Conservation (phyloP, 257 asterid species). For the Rubia yunnanensis region DNA sequence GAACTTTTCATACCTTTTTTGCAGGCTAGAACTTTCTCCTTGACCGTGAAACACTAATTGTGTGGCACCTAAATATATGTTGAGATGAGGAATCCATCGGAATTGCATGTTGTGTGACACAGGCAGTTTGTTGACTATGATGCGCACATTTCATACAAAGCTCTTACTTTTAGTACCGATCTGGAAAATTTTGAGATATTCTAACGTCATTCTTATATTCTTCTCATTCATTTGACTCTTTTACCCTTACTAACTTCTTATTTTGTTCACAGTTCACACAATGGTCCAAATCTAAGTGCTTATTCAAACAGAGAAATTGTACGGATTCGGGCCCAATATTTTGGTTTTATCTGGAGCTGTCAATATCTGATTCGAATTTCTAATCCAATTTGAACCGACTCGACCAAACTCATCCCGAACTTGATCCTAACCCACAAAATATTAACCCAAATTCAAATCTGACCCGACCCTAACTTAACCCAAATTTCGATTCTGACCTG, state of each 20-base stretch:
- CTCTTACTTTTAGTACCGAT: not conserved
- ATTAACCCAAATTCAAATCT: too few species aligned
- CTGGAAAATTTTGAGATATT: not conserved
- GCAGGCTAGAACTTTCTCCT: not conserved
- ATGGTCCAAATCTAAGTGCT: not conserved
- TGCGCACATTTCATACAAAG: not conserved
- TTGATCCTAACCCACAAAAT: too few species aligned
- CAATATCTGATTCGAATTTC: too few species aligned
- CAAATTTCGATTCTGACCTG: too few species aligned
- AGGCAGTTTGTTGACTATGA: not conserved
- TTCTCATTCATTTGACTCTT: not conserved
- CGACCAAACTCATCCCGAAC: too few species aligned
- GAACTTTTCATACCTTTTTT: not conserved
- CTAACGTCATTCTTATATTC: too few species aligned
- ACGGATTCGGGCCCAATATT: not conserved
- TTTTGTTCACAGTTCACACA: not conserved
- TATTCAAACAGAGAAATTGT: not conserved
- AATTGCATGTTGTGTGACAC: not conserved
- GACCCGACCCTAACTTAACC: too few species aligned
- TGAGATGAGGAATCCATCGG: not conserved
- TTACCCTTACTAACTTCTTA: not conserved
- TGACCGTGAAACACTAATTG: not conserved
- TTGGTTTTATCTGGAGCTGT: too few species aligned
- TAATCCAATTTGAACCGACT: too few species aligned
- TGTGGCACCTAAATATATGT: not conserved